Evolutionary conservation across 345 rosid species (phyloP), one percentile per base, ranked within the genome.

Genomic region (Acer campestre): DNA sequence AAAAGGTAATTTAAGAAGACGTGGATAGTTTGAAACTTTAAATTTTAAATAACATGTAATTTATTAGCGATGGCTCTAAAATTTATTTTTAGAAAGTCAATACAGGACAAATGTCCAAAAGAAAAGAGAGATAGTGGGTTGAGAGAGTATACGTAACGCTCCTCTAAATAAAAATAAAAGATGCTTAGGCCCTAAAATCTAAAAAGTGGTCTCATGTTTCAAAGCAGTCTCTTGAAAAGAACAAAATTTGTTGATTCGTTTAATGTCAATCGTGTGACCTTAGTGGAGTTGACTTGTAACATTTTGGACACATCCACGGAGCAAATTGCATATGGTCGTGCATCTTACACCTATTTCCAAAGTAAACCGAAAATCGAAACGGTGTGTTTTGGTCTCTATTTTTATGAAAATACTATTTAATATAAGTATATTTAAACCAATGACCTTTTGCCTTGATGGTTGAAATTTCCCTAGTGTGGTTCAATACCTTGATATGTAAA

Each of bases 271-370:
- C 48, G 76, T 48, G 66, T 61, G 75, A 75, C 76, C 38, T 62
- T 4, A 7, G 61, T 62, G 40, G 77, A 70, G 80, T 68, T 82
- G 81, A 78, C 82, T 31, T 12, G 10, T 13, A 17, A 4, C 10
- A 35, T 75, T 61, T 66, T 61, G 67, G 71, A 75, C 75, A 27
- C 75, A 40, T 68, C 40, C 55, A 27, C 68, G 0, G 3, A 38
- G 49, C 55, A 35, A 10, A 27, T 72, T 48, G 44, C 12, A 55
- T 31, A 7, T 29, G 44, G 38, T 35, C 38, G 44, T 64, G 76
- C 38, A 69, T 64, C 79, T 74, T 74, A 70, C 25, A 55, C 17
- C 55, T 53, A 13, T 53, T 75, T 53, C 61, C 59, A 14, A 8
- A 16, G 44, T 17, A 22, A 67, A 65, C 22, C 40, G 55, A 40